Evolutionary conservation across 1,284 basidiomycete species (phyloP).

Genomic region (Butyriboletus appendiculatus): DNA sequence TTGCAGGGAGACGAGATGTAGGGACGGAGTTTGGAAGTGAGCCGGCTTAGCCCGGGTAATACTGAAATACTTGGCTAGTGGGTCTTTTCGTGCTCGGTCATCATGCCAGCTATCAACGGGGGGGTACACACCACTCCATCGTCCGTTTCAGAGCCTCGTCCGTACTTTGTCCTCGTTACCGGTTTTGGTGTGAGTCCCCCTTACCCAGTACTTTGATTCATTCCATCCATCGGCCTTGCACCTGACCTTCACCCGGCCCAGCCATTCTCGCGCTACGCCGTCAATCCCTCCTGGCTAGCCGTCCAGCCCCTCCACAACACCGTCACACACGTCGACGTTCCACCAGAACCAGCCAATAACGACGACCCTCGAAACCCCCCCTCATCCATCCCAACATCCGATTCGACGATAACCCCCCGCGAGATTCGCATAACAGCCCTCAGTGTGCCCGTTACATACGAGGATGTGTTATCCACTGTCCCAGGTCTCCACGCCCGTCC

Average conservation of each 20-base stretch:
- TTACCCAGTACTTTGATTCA: conserved; percentile 22
- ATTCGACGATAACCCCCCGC: conserved; percentile 23
- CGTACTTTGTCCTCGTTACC: conserved; percentile 53
- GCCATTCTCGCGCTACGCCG: conserved; percentile 56
- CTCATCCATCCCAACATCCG: conserved; percentile 3
- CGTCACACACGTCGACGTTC: conserved; percentile 44
- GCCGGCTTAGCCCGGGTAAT: conserved; percentile 17
- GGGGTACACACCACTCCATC: conserved; percentile 1
- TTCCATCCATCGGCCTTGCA: conserved; percentile 8
- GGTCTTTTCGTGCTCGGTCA: neutral
- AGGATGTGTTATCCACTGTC: conserved; percentile 56
- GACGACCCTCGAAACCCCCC: conserved; percentile 9
- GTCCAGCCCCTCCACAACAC: conserved; percentile 57
- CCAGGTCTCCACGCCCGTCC: conserved; percentile 64
- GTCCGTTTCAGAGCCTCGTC: conserved; percentile 17
- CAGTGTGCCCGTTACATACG: conserved; percentile 62
- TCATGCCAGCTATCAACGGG: conserved; percentile 28
- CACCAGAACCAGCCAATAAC: conserved; percentile 10
- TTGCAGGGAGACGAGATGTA: neutral
- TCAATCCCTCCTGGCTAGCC: conserved; percentile 67
- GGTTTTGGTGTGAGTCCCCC: conserved; percentile 57
- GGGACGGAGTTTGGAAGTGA: conserved; percentile 1
- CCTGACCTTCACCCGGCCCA: conserved; percentile 32
- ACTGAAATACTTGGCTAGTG: too few relatives aligned
- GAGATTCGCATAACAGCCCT: conserved; percentile 62